A percentile compares a stretch with the other conserved stretches of the same genome.
Evolutionary conservation across 225 moss, liverwort and hornwort genomes (phyloP).

Genomic region (Lunularia cruciata): DNA sequence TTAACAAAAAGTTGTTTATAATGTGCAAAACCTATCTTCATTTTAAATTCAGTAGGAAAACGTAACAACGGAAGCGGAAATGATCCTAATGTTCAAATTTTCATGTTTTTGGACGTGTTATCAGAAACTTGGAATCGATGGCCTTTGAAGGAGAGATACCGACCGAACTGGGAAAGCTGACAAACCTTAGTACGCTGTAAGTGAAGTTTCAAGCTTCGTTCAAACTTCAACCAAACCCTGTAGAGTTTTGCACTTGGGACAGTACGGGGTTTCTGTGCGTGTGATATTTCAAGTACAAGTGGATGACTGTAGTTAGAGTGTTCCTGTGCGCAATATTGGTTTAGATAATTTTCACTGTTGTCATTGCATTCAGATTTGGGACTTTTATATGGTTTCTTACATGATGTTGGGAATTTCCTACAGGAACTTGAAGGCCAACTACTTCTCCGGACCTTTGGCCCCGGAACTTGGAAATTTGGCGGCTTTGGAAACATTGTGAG

Average conservation of each 20-base stretch:
- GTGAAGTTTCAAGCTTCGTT: background rate
- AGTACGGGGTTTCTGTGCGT: background rate
- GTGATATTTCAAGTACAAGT: background rate
- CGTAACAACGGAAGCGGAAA: no score
- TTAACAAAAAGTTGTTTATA: background rate
- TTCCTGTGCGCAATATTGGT: no score
- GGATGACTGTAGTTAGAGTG: background rate
- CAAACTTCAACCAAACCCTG: background rate
- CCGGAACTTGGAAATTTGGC: constrained; percentile 28
- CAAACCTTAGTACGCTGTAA: background rate
- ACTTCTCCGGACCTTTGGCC: constrained; percentile 19
- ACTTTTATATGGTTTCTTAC: background rate
- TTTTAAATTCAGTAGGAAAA: no score
- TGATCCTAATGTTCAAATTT: no score
- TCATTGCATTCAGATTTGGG: background rate
- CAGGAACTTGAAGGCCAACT: background rate
- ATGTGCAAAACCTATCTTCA: background rate
- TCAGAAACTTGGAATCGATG: constrained; percentile 4
- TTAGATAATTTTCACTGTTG: no score
- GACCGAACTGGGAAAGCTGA: constrained; percentile 25
- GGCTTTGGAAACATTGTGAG: constrained; percentile 4
- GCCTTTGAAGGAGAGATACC: constrained; percentile 21
- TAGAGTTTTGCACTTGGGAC: background rate
- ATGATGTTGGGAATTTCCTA: background rate
- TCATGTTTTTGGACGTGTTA: background rate